These are phyloP conservation scores for Podospora appendiculata DNA, from an alignment of 495 filamentous ascomycete genomes.

Conservation along the genomic window DNA sequence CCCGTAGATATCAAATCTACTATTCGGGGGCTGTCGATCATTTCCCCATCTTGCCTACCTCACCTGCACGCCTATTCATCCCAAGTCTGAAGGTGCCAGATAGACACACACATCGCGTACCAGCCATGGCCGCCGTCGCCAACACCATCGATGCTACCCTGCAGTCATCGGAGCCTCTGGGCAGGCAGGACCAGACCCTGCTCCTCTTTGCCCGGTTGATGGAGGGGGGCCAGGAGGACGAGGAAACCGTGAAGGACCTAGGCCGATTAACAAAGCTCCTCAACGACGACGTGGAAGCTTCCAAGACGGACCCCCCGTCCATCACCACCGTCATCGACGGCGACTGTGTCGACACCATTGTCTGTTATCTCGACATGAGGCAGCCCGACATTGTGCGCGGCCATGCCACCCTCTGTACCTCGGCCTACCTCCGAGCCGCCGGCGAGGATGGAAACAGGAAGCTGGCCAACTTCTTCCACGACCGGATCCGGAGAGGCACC, in stretches of 20 bases:
- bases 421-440: conserved; percentile 74
- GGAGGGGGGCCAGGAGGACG: conserved; percentile 49
- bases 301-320: conserved; percentile 27
- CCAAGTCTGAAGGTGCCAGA: too few relatives aligned
- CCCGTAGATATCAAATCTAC: too few relatives aligned
- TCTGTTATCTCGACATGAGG: conserved; percentile 70
- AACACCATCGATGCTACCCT: background rate
- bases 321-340: conserved; percentile 64
- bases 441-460: conserved; percentile 56
- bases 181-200: conserved; percentile 37
- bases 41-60: too few relatives aligned
- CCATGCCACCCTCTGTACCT: conserved; percentile 67
- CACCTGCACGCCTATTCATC: too few relatives aligned
- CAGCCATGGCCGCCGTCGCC: conserved; percentile 13
- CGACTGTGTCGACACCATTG: conserved; percentile 70
- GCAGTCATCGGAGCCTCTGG: conserved; percentile 7
- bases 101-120: too few relatives aligned
- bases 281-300: conserved; percentile 34
- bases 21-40: too few relatives aligned
- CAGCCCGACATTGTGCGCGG: conserved; percentile 57
- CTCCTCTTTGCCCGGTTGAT: conserved; percentile 46
- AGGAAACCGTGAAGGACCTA: conserved; percentile 41
- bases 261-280: conserved; percentile 42
- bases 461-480: conserved; percentile 59
- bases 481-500: conserved; percentile 36